phyloP scores from a whole-genome alignment of 2,329 filamentous ascomycete species.

The Phialophora verrucosa region DNA sequence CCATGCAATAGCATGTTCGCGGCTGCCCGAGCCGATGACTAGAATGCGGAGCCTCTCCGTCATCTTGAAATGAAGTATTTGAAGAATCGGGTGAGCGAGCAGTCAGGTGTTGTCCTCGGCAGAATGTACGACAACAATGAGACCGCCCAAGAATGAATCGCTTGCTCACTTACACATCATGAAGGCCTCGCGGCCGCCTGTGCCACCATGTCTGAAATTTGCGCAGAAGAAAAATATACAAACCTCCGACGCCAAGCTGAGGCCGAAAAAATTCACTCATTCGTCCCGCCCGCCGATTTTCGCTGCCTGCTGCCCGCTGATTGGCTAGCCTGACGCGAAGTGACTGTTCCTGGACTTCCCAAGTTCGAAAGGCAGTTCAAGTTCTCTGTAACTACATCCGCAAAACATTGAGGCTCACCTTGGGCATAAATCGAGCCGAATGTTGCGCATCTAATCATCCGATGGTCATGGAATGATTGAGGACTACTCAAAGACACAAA shows the following conservation, averaged over 20 bases:
- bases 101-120: neutral
- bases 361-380: neutral
- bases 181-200: neutral
- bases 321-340: slow-evolving; percentile 3
- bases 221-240: slow-evolving; percentile 11
- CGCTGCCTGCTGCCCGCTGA: neutral
- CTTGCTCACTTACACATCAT: neutral
- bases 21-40: slow-evolving; percentile 89
- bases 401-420: neutral
- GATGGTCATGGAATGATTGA: neutral
- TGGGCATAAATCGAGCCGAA: neutral
- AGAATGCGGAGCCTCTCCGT: slow-evolving; percentile 69
- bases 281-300: slow-evolving; percentile 6
- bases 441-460: neutral
- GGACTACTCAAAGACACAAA: neutral
- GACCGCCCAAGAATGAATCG: neutral
- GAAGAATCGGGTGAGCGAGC: neutral
- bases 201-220: neutral
- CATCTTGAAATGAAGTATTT: slow-evolving; percentile 12
- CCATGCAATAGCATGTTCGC: slow-evolving; percentile 94
- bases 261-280: slow-evolving; percentile 4
- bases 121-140: neutral
- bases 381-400: neutral
- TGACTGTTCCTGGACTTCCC: neutral
- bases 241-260: slow-evolving; percentile 6